Conservation (phyloP, 768 basidiomycete species). For the Leucocoprinus sp. region DNA sequence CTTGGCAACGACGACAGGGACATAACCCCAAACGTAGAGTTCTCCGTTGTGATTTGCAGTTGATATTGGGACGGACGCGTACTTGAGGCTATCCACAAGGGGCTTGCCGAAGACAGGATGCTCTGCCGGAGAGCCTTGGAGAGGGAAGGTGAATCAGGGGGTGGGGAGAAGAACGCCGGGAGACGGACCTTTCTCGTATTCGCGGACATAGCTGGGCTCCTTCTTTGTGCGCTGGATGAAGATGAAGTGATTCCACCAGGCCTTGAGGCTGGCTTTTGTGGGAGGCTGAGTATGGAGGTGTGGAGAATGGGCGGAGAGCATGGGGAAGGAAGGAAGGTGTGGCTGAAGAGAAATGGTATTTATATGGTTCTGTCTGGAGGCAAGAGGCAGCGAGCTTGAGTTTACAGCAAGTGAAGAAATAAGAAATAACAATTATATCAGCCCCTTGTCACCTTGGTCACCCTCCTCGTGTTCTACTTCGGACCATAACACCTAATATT, state of each 20-base stretch:
- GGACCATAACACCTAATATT: no score
- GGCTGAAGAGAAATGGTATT: constrained; percentile 1
- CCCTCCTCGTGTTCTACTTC: no score
- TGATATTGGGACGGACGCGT: constrained; percentile 90
- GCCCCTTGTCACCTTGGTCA: no score
- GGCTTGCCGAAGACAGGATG: constrained; percentile 74
- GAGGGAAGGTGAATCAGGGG: not conserved
- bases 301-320: constrained; percentile 13
- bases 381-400: no score
- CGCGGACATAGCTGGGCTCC: constrained; percentile 26
- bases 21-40: constrained; percentile 87
- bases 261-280: constrained; percentile 54
- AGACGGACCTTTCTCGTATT: constrained; percentile 3
- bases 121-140: constrained; percentile 12
- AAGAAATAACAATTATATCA: no score
- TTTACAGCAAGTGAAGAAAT: no score
- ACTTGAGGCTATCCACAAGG: constrained; percentile 73
- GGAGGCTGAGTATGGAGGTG: constrained; percentile 19
- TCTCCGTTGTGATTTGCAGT: constrained; percentile 79
- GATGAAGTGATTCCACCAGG: constrained; percentile 79
- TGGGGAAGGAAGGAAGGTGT: constrained; percentile 3
- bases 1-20: constrained; percentile 96
- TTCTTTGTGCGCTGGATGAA: constrained; percentile 57
- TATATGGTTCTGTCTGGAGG: constrained; percentile 2
- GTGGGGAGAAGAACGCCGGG: not conserved